Conservation (phyloP, 1,284 basidiomycete species). For the Puccinia triticina region DNA sequence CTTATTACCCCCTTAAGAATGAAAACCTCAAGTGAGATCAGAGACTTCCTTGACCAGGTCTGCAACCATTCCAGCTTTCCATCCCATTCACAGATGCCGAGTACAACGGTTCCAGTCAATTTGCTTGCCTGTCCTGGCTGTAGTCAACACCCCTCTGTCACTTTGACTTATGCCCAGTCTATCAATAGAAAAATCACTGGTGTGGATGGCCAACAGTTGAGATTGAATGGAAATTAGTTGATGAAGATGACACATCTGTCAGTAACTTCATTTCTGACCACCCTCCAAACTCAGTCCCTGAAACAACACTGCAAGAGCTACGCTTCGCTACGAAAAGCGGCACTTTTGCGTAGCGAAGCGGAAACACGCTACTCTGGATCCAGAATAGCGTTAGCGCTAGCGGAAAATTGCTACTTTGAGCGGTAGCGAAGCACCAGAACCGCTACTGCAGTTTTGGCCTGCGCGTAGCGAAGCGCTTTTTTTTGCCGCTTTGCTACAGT, state of each 20-base stretch:
- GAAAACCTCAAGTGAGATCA: conserved; percentile 26
- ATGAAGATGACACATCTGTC: too few species aligned
- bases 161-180: conserved; percentile 93
- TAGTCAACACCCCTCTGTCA: conserved; percentile 62
- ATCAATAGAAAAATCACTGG: conserved; percentile 91
- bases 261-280: conserved; percentile 65
- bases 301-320: too few species aligned
- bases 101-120: not conserved
- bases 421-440: too few species aligned
- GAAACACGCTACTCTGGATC: too few species aligned
- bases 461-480: too few species aligned
- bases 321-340: too few species aligned
- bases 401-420: too few species aligned
- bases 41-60: conserved; percentile 32
- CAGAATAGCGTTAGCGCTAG: too few species aligned
- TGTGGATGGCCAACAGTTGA: conserved; percentile 71
- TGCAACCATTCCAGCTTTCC: conserved; percentile 11
- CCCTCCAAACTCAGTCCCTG: conserved; percentile 72
- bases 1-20: not conserved
- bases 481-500: too few species aligned
- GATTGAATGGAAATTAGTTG: conserved; percentile 81
- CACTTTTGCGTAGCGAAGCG: too few species aligned
- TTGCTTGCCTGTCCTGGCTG: not conserved
- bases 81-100: not conserved
- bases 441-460: too few species aligned